Percentiles rank a stretch among this genome's conserved stretches.
Evolutionary conservation across 2,329 filamentous ascomycete genomes (phyloP).

Genomic region (Chaetomiaceae sp.): DNA sequence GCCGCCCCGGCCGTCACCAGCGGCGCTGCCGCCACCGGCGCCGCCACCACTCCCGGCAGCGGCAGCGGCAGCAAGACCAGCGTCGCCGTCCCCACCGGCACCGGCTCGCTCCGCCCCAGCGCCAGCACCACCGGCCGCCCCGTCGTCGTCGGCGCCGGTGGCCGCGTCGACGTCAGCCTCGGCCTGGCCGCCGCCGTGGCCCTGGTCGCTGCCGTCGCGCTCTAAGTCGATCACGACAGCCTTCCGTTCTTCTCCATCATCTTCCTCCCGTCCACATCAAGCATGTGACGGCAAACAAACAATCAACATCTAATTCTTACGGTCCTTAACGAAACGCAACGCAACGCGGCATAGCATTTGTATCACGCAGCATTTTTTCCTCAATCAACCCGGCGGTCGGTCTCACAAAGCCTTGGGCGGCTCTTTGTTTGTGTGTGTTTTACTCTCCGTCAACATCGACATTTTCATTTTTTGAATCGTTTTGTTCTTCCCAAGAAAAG

Average conservation of each 20-base stretch:
- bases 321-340: no score
- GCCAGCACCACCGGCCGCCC: slow-evolving; percentile 29
- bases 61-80: slow-evolving; percentile 19
- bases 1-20: slow-evolving; percentile 29
- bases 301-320: no score
- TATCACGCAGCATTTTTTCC: no score
- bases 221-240: slow-evolving; percentile 36
- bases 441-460: no score
- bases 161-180: slow-evolving; percentile 39
- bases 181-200: slow-evolving; percentile 43
- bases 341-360: no score
- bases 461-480: no score
- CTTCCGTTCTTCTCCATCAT: slow-evolving; percentile 9
- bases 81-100: slow-evolving; percentile 31
- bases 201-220: slow-evolving; percentile 41
- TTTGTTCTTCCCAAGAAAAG: neutral
- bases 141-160: slow-evolving; percentile 32
- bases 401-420: no score
- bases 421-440: no score
- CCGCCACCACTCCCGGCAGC: slow-evolving; percentile 13
- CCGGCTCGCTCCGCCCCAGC: slow-evolving; percentile 34
- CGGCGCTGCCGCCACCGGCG: slow-evolving; percentile 22
- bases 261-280: neutral
- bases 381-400: no score
- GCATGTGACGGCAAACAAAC: neutral